Evolutionary conservation across 148 eudicot species (phyloP), one percentile per base, ranked within the genome.

Genomic region (Salicornia ramosissima): DNA sequence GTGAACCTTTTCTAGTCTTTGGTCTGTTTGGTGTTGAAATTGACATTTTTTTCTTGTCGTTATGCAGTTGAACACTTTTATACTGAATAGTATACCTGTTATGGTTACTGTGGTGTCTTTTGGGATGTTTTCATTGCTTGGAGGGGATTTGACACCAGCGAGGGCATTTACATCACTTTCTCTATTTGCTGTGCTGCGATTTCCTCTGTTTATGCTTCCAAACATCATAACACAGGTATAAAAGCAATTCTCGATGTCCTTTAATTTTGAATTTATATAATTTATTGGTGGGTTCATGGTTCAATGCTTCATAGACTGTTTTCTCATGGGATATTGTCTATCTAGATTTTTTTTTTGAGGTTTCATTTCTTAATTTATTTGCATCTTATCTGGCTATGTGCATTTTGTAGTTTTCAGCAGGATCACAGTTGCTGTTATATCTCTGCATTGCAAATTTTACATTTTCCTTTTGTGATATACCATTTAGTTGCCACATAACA

Each of bases 151-250:
- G 79, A 93, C 98, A 70, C 98, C 98, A 66, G 95, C 98, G 60
- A 86, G 89, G 80, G 98, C 98, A 74, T 94, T 94, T 53, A 90
- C 98, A 26, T 94, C 98, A 63, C 87, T 94, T 64, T 94, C 98
- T 30, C 75, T 94, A 78, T 94, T 90, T 69, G 90, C 92, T 9
- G 98, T 94, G 43, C 78, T 94, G 57, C 89, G 90, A 19, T 90
- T 87, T 77, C 98, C 98, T 63, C 85, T 94, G 25, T 86, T 88
- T 76, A 88, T 90, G 98, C 98, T 94, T 72, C 98, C 98, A 16
- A 88, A 87, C 79, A 85, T 87, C 59, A 94, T 94, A 64, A 88
- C 97, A 66, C 98, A 88, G 97, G 98, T 90, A 70, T 15, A 46
- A 29, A 29, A 18, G 31, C 46, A 67, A 12, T 15, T 55, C 39